Evolutionary conservation across 1,139 yeast species (phyloP).

Genomic region (Debaryomycetaceae sp.): DNA sequence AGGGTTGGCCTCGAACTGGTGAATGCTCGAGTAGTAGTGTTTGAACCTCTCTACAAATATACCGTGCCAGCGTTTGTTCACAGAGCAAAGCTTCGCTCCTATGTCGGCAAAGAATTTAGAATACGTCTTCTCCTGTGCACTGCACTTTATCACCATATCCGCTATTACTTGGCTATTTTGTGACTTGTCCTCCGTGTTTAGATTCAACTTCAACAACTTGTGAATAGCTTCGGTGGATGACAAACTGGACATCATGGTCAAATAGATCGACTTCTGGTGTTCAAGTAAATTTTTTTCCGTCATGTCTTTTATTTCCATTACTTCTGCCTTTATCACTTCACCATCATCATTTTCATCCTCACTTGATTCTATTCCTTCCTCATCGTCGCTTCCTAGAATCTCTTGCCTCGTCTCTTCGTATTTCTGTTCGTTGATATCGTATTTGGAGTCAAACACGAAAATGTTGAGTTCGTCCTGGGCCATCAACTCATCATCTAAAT

Average conservation of each 20-base stretch:
- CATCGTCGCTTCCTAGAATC: conserved; percentile 14
- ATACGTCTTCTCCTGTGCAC: conserved; percentile 85
- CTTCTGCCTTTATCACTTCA: conserved; percentile 11
- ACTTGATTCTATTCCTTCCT: conserved; percentile 18
- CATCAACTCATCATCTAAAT: conserved; percentile 43
- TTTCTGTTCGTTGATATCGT: conserved; percentile 46
- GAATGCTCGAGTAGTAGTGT: conserved; percentile 55
- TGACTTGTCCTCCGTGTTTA: conserved; percentile 26
- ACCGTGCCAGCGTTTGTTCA: conserved; percentile 49
- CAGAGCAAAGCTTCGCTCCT: conserved; percentile 61
- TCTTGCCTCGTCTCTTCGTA: conserved; percentile 20
- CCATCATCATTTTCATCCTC: conserved; percentile 13
- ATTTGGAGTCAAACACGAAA: conserved; percentile 52
- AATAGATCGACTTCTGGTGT: conserved; percentile 70
- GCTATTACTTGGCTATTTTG: conserved; percentile 41
- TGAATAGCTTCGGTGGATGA: conserved; percentile 93
- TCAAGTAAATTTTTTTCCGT: conserved; percentile 63
- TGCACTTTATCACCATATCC: conserved; percentile 77
- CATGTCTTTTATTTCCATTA: conserved; percentile 51
- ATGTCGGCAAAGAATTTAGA: conserved; percentile 82
- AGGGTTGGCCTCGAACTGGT: conserved; percentile 68
- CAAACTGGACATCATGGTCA: conserved; percentile 88
- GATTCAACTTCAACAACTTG: conserved; percentile 56
- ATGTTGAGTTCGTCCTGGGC: conserved; percentile 48
- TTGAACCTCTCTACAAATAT: conserved; percentile 53